Base-by-base conservation (phyloP, 805 yeast species). In the Cyberlindnera lachancei region DNA sequence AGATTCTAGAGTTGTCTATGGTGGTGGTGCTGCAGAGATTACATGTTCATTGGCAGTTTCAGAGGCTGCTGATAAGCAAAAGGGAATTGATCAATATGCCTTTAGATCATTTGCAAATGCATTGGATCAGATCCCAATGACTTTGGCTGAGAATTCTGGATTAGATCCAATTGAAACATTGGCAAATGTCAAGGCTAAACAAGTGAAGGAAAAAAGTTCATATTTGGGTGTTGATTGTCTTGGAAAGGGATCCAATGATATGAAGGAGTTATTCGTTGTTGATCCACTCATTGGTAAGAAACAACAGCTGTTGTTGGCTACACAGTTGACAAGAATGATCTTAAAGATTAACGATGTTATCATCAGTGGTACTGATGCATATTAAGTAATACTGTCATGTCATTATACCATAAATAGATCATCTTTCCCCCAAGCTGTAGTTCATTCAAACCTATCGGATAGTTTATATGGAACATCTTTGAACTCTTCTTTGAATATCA, bases 1-100 rank as follows among this genome's bases (percentile, higher is more conserved):
- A 50, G 97, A 94, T 58, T 80, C 77, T 56, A 74, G 96, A 58
- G 85, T 92, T 28, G 96, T 94, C n/a, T 92, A 92, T 53, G 99
- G 99, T 42, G 99, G 99, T 48, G 99, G 99, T 46, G 95, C 98
- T 15, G 94, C 97, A 23, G 99, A 92, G 64, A 78, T 92, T 33
- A 72, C 95, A 3, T 82, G 95, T 66, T 87, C 97, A 11, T 63
- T 92, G 46, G 94, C 92, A 13, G 95, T 92, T 12, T 68, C 86
- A 36, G 84, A 80, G 30, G 95, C 82, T 44, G 96, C 97, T 30
- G 96, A 90, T 58, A 77, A 74, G 53, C 94, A 84, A 60, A 79
- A 79, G 48, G 97, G 97, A 36, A 90, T 90, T 42, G 96, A 90
- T 51, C 98, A 94, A 66, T 92, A 92, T 56, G 97, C 97, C 1